Conservation (phyloP, 306 rosid genomes). For the Prosopis cineraria region DNA sequence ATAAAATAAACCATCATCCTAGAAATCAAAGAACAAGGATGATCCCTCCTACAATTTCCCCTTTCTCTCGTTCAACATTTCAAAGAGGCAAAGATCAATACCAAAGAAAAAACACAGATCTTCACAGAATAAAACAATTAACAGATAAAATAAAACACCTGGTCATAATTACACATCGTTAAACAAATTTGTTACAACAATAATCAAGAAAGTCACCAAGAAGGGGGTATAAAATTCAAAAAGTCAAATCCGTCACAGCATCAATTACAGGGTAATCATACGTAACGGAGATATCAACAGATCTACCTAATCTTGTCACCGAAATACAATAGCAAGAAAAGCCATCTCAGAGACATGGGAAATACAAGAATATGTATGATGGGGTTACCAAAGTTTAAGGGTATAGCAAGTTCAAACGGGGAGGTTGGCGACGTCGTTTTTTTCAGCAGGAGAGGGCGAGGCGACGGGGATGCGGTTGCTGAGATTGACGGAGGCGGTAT, state of each 20-base stretch:
- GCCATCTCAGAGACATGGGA: neutral
- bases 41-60: neutral
- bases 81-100: neutral
- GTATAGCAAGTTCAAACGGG: conserved; percentile 39
- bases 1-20: neutral
- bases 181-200: neutral
- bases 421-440: conserved; percentile 49
- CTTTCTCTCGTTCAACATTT: neutral
- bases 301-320: neutral
- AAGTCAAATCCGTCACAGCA: neutral
- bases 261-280: neutral
- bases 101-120: neutral
- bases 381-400: neutral
- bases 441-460: conserved; percentile 19
- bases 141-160: neutral
- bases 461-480: conserved; percentile 32
- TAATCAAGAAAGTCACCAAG: neutral
- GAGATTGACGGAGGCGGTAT: conserved; percentile 18
- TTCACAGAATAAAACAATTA: neutral
- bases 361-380: neutral
- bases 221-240: neutral
- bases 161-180: neutral
- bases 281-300: neutral
- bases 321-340: neutral
- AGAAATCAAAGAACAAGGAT: neutral